Evolutionary conservation across 1,139 yeast species (phyloP), one percentile per base, ranked within the genome.

Genomic region (Hansenula lynferdii): DNA sequence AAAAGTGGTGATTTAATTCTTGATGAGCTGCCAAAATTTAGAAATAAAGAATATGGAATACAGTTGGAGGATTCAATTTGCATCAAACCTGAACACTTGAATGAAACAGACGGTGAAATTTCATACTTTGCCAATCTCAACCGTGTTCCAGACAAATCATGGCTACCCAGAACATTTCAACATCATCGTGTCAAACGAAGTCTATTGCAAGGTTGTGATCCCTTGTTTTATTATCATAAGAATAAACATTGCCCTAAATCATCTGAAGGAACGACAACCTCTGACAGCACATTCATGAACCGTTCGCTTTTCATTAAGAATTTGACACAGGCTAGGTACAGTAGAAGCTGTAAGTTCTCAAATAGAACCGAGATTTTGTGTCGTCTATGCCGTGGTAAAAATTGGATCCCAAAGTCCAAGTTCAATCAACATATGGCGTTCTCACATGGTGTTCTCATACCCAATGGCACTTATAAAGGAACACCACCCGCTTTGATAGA

Each of bases 381-480:
- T 37, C 51, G 54, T 5, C 43, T 53, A 19, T 56, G 61, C 34
- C 43, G 48, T 12, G 54, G 52, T 2, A 36, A 41, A 21, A 50
- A 53, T 18, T 54, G 61, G 61, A 32, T 52, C 9, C 16, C 30
- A 4, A 47, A 42, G 25, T 1, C 8, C 3, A 22, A 40, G 4
- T 50, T 43, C 31, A 30, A 41, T 4, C 37, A 43, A 2, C 61
- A 56, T 42, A 38, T 56, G 26, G 44, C 52, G 8, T 42, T 53
- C 15, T 49, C 53, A 1, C 61, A 56, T 41, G 61, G 61, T 10
- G 40, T 56, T 15, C 28, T 51, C n/a, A 21, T 43, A 4, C 28
- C 37, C 17, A 22, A 22, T 4, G 17, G 24, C 35, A n/a, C n/a
- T 16, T 37, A 41, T 3, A 37, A 32, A 9, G 23, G 16, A 6